Base-by-base conservation (phyloP, 2,329 filamentous ascomycete species). In the Xylariaceae sp. region DNA sequence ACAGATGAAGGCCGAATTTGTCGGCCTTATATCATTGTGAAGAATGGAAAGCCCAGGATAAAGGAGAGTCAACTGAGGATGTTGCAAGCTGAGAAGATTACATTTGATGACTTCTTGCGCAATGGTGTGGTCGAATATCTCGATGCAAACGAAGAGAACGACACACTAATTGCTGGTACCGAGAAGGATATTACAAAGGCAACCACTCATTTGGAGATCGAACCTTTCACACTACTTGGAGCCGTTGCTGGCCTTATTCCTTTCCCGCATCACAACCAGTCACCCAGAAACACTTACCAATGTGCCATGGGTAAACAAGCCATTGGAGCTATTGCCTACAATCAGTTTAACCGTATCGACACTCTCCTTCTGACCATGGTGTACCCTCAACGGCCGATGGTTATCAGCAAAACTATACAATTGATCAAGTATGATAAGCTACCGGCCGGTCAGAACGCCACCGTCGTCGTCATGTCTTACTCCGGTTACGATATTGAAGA, bases 241-340 rank as follows among this genome's bases (percentile, higher is more conserved):
- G 94, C 94, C 51, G 94, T 99, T 30, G 94, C 94, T 45, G 94
- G 94, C 49, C 80, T 99, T 44, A 99, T 99, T 72, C 94, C 94
- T 3, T 99, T 97, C 71, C 94, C 94, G 7, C 94, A 99, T 73
- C 94, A 99, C 79, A 99, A 99, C 75, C 94, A 99, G 74, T 99
- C 95, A 13, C 94, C 94, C 8, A 84, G 94, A 81, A 99, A 99
- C 73, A 99, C 94, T 0, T 99, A 99, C 71, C 93, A 97, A 80
- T 97, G 93, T 77, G 94, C 94, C 76, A 99, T 99, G 94, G 94
- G 94, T 83, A 99, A 99, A 78, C 94, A 99, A 88, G 94, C 94
- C 45, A 97, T 99, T 73, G 94, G 94, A 39, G 92, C 93, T 39
- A 97, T 99, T 72, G 94, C 93, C 13, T 96, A 96, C 72, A 99